Evolutionary conservation across 1,284 basidiomycete species (phyloP), one percentile per base, ranked within the genome.

Genomic region (Pyrrhoderma lamaoense): DNA sequence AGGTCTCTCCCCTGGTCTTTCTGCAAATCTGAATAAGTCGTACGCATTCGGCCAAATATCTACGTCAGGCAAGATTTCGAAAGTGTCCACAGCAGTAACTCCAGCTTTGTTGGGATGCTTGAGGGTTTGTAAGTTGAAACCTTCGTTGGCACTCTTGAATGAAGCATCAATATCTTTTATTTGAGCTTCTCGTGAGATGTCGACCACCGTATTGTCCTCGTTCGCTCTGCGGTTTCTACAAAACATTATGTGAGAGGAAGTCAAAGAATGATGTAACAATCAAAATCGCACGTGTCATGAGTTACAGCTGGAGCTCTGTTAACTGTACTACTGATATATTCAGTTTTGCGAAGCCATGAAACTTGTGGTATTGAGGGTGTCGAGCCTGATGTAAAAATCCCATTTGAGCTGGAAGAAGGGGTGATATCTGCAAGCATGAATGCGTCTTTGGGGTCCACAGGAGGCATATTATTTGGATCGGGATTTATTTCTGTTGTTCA

Each of bases 41-140:
- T 93, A 94, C 54, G 85, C 81, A 64, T 93, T 94, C 43, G 87
- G 79, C 89, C 91, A 96, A 22, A 91, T 82, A 49, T 89, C 84
- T 2, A 78, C 76, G 62, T 96, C 92, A 0, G 93, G 93, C 22
- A 94, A 74, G 51, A 96, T 71, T 60, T 93, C 87, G 66, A 84
- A 95, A 3, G 83, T 85, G 59, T 92, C 88, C 35, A 91, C 77
- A 0, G 91, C 91, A 0, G 75, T 80, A 16, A 94, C 72, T 45
- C 77, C 71, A 16, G 79, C 79, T 63, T 93, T 93, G 57, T 81
- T 90, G 1, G 90, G 90, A 62, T 95, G 91, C 42, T 72, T 75
- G 19, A 95, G 67, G 0, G 71, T 65, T 13, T 70, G 64, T 0
- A 91, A 67, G 23, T 79, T 74, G 44, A 81, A 80, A 45, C 74